Evolutionary conservation across 352 stramenopile species (phyloP), one percentile per base, ranked within the genome.

Genomic region (Phytopythium oedochilum): DNA sequence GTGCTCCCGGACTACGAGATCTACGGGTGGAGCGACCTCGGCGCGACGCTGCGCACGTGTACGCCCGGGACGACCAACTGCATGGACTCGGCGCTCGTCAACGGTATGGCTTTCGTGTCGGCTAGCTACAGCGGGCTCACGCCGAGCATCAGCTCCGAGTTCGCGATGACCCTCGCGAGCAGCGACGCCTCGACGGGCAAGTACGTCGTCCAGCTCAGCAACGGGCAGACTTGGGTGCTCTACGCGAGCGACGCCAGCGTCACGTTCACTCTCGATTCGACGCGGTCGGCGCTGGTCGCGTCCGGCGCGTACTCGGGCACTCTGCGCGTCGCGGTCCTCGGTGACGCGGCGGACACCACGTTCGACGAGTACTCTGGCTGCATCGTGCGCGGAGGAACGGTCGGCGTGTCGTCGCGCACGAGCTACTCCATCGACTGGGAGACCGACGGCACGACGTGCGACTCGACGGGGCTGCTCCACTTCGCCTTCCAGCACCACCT

Each of bases 191-290:
- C 55, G 7, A 53, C 71, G 9, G 72, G 70, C 52, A 89, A 88
- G 61, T 85, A 83, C 35, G 53, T 83, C 22, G 54, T 89, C 14
- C 51, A 82, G 40, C 59, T 90, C 31, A 70, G 71, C 61, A 92
- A 89, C 63, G 80, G 66, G 17, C 78, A 88, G 57, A 86, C 67
- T 31, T 92, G 83, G 83, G 74, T 92, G n/a, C 48, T 92, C 32
- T 92, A 86, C 53, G 55, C 76, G 1, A 83, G 67, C 31, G 64
- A 73, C 42, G 61, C 67, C 23, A 71, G 48, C 28, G 57, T 68
- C 5, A 74, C 59, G 5, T 71, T 86, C 46, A 80, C 62, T 2
- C 53, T 76, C 18, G 75, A 87, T 28, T 65, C 53, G 26, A 62
- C 61, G 18, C 51, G 60, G n/a, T 74, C 64, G 18, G 80, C 74